Evolutionary conservation across 108 stramenopile genomes (phyloP).

Genomic region (Phaeodactylum tricornutum): DNA sequence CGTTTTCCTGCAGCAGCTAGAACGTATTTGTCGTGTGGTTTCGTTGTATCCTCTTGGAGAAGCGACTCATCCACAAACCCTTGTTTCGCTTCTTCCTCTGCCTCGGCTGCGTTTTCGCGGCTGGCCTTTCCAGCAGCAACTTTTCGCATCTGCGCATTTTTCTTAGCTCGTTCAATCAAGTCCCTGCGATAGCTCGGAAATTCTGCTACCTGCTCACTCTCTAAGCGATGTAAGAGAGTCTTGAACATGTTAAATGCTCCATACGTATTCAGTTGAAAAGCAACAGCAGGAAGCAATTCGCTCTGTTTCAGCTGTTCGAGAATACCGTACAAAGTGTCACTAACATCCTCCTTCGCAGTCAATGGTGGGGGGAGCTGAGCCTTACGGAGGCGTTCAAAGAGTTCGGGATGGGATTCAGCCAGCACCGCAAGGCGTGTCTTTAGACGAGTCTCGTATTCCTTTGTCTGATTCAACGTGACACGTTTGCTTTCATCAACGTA

Average conservation of each 20-base stretch:
- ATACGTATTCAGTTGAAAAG: conserved; percentile 98
- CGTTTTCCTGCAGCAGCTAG: conserved; percentile 86
- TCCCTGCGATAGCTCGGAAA: conserved; percentile 91
- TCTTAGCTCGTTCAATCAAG: conserved; percentile 76
- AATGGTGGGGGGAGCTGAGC: conserved; percentile 77
- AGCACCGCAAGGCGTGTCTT: conserved; percentile 76
- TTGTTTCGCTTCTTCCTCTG: conserved; percentile 87
- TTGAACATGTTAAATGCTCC: conserved; percentile 96
- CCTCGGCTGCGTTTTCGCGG: conserved; percentile 84
- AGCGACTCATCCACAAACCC: conserved; percentile 78
- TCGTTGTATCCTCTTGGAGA: conserved; percentile 87
- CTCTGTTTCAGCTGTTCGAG: conserved; percentile 70
- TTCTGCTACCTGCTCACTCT: conserved; percentile 82
- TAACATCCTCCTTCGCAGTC: conserved; percentile 68
- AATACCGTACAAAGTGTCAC: conserved; percentile 74
- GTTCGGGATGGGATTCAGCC: conserved; percentile 68
- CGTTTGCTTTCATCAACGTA: conserved; percentile 73
- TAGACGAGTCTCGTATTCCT: conserved; percentile 92
- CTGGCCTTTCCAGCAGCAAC: conserved; percentile 84
- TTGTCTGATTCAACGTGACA: conserved; percentile 92
- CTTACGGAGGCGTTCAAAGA: conserved; percentile 68
- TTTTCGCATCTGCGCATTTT: conserved; percentile 83
- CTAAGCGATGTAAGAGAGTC: conserved; percentile 79
- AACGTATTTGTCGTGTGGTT: conserved; percentile 96
- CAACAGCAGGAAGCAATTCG: conserved; percentile 90